Evolutionary conservation across 164 flowering plant species (phyloP), one percentile per base, ranked within the genome.

Genomic region (Chimonanthus praecox): DNA sequence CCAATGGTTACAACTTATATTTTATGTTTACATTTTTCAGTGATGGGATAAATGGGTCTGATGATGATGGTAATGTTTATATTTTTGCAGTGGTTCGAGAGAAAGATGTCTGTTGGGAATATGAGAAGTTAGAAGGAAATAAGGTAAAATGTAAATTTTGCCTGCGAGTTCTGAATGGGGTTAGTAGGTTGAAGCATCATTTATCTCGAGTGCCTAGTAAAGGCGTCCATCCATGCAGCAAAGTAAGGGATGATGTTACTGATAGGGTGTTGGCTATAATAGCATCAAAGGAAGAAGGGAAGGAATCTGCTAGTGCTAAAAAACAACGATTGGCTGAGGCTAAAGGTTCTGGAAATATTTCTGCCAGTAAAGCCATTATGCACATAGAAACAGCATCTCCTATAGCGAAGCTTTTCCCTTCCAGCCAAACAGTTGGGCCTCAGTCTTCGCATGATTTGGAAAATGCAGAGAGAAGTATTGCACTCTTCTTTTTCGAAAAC

Each of bases 61-160:
- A 15, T 68, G 33, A 33, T 46, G 33, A 47, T 15, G 13, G 7
- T 1, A 46, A 6, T 1, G 21, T 2, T 72, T 50, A 5, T 5
- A 18, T 33, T 58, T 15, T 46, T 58, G 68, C 88, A 91, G 95
- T 94, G 98, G 98, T 94, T 75, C 86, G 98, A 67, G 98, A 94
- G 76, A 94, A 88, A 78, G 98, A 94, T 81, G 79, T 87, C 18
- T 94, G 97, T 76, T 94, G 98, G 98, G 97, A 92, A 80, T 94
- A 90, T 60, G 97, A 94, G 72, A 90, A 89, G 84, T 76, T 94
- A 72, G 97, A 94, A 74, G 97, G 97, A 69, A 94, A 94, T 78
- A 92, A 91, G 83, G 97, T 92, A 66, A 85, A 80, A 75, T 94
- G 98, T 79, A 91, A 87, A 76, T 94, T 94, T 81, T 94, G 98